Conservation (phyloP, 495 filamentous ascomycete species). For the Annulohypoxylon stygium region DNA sequence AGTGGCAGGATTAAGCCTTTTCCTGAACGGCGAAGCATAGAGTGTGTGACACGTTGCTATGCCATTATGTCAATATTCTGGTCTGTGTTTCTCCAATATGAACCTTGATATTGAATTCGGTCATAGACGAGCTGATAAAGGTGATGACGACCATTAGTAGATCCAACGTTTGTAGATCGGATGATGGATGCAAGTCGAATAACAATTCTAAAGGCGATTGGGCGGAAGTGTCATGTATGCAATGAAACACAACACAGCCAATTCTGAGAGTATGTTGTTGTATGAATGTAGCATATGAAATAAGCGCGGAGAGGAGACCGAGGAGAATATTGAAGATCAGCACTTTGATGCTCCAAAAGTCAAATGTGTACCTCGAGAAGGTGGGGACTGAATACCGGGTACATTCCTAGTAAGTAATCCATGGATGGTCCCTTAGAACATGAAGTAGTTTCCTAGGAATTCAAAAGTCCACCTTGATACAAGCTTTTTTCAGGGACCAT, state of each 20-base stretch:
- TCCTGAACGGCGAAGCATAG: slow-evolving; percentile 7
- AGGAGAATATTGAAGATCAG: not conserved
- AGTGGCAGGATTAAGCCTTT: slow-evolving; percentile 2
- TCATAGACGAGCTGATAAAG: slow-evolving; percentile 6
- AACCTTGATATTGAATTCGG: not conserved
- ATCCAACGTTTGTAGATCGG: slow-evolving; percentile 46
- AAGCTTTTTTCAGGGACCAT: slow-evolving; percentile 29
- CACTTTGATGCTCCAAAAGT: not conserved
- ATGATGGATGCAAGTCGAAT: slow-evolving; percentile 31
- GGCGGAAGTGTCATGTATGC: slow-evolving; percentile 8
- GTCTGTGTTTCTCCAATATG: slow-evolving; percentile 31
- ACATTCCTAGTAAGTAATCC: too few relatives aligned
- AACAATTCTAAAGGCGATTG: slow-evolving; percentile 31
- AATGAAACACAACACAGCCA: slow-evolving; percentile 32
- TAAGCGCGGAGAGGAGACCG: slow-evolving; percentile 5
- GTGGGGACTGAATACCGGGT: not conserved
- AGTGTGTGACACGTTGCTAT: slow-evolving; percentile 30
- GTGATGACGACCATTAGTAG: slow-evolving; percentile 20
- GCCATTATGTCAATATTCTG: slow-evolving; percentile 31
- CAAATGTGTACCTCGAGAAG: slow-evolving; percentile 4
- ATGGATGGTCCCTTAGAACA: too few relatives aligned
- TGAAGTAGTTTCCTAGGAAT: slow-evolving; percentile 1
- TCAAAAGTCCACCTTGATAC: slow-evolving; percentile 15
- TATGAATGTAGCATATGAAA: not conserved
- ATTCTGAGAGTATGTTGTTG: slow-evolving; percentile 6